These are phyloP conservation scores for Yarrowia sp. DNA, from an alignment of 805 yeast species.

Conservation along the genomic window DNA sequence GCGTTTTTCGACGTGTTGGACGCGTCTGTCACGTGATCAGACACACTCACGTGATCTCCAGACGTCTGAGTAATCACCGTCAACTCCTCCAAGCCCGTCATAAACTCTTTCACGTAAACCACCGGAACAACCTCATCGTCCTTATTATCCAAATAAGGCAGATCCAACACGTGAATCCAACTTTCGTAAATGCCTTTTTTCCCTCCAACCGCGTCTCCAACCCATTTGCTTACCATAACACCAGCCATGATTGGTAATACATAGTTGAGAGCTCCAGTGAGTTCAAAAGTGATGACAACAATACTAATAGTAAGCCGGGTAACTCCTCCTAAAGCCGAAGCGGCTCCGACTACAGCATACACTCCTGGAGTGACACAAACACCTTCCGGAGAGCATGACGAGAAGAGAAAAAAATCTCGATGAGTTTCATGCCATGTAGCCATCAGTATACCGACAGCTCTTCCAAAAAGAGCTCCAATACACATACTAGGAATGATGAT, in stretches of 20 bases:
- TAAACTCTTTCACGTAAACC: slow-evolving; percentile 39
- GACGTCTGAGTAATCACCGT: slow-evolving; percentile 34
- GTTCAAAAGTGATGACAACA: slow-evolving; percentile 76
- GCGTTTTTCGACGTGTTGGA: too few relatives aligned
- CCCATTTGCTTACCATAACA: slow-evolving; percentile 69
- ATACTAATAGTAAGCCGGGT: slow-evolving; percentile 77
- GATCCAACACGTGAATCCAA: slow-evolving; percentile 47
- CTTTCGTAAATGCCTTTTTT: slow-evolving; percentile 61
- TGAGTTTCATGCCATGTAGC: slow-evolving; percentile 44
- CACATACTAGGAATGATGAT: slow-evolving; percentile 65
- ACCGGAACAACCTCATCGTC: slow-evolving; percentile 45
- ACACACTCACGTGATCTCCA: too few relatives aligned
- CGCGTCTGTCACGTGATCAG: too few relatives aligned
- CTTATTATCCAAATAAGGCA: slow-evolving; percentile 46
- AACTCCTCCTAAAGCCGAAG: slow-evolving; percentile 74
- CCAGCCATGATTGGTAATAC: slow-evolving; percentile 84
- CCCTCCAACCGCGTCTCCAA: slow-evolving; percentile 60
- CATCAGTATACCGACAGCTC: slow-evolving; percentile 48
- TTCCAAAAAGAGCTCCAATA: slow-evolving; percentile 59
- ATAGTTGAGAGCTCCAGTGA: slow-evolving; percentile 82
- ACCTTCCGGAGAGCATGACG: slow-evolving; percentile 46
- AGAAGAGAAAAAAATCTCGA: slow-evolving; percentile 40
- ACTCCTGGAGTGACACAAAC: slow-evolving; percentile 79
- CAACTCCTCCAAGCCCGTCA: slow-evolving; percentile 40
- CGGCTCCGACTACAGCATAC: slow-evolving; percentile 87